A percentile compares a stretch with the other conserved stretches of the same genome.
Evolutionary conservation across 257 asterid species (phyloP).

Genomic region (Pogostemon cablin): DNA sequence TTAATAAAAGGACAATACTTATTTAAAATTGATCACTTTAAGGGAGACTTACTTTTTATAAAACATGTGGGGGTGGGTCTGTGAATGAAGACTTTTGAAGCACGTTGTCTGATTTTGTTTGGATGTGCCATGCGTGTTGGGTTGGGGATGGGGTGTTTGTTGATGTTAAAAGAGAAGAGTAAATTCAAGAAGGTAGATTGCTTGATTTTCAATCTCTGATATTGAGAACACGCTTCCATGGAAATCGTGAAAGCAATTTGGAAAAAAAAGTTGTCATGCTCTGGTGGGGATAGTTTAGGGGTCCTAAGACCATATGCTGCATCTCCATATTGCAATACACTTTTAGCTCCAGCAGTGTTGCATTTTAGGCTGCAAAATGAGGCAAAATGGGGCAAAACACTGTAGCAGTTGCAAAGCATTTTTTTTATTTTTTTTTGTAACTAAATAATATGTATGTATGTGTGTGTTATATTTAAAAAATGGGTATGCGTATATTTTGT

Average conservation of each 20-base stretch:
- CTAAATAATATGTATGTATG: too few relatives aligned
- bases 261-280: background rate
- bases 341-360: too few relatives aligned
- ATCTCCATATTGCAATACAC: too few relatives aligned
- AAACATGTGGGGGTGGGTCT: slow-evolving; percentile 39
- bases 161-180: background rate
- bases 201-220: slow-evolving; percentile 41
- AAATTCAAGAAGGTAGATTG: slow-evolving; percentile 25
- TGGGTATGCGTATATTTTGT: too few relatives aligned
- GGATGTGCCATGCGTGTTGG: background rate
- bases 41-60: background rate
- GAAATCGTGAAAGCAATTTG: slow-evolving; percentile 30
- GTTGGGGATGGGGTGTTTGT: background rate
- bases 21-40: slow-evolving; percentile 19
- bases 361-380: too few relatives aligned
- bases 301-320: too few relatives aligned
- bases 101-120: slow-evolving; percentile 35
- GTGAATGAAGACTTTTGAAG: slow-evolving; percentile 39
- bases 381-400: too few relatives aligned
- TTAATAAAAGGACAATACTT: slow-evolving; percentile 17
- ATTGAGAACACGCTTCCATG: slow-evolving; percentile 23
- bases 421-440: too few relatives aligned
- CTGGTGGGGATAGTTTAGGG: too few relatives aligned
- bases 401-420: too few relatives aligned
- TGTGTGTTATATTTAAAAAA: too few relatives aligned